Base-by-base conservation (phyloP, 192 early-diverging fungal genomes). In the Spinellus fusiger region DNA sequence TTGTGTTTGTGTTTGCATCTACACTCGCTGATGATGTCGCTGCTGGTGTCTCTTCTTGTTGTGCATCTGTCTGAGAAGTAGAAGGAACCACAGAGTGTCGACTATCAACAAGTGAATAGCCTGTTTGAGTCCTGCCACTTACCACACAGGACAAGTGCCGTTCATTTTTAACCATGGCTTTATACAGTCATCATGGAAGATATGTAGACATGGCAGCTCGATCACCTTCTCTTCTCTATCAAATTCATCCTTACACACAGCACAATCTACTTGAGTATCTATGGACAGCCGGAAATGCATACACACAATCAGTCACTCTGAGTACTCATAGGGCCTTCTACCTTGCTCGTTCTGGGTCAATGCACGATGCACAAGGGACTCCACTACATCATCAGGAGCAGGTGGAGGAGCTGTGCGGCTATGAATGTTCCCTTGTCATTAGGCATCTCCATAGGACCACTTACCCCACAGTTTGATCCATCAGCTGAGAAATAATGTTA, bases 161-260 rank as follows among this genome's bases (percentile, higher is more conserved):
- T 95, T 96, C 54, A 95, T 79, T 64, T 89, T 89, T 46, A 98
- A 77, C 96, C 96, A 98, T 34, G 86, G 85, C 48, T 89, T 86
- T 52, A 95, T 90, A 67, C 96, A 98, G 5, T 82, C 77, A 5
- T 84, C 80, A 66, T 98, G 96, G 63, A 94, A 96, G 57, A 89
- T 60, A 62, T 98, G 96, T 46, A 83, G 81, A 77, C 96, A 98
- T 7, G 90, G 88, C 47, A 96, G 65, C 64, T 76, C 70, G 18
- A 88, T 64, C 15, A 80, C 83, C 18, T 77, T 76, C 54, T 94
- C 91, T 8, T 78, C 80, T 52, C 70, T 56, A 7, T 73, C 67
- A 71, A 89, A 96, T 48, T 94, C 89, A 47, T 96, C 96, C 71
- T 93, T 92, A 65, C 94, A 98, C 6, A 98, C 84, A 10, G 87